A percentile compares a stretch with the other conserved stretches of the same genome.
phyloP scores from a whole-genome alignment of 441 rosid species.

The Gossypium davidsonii region DNA sequence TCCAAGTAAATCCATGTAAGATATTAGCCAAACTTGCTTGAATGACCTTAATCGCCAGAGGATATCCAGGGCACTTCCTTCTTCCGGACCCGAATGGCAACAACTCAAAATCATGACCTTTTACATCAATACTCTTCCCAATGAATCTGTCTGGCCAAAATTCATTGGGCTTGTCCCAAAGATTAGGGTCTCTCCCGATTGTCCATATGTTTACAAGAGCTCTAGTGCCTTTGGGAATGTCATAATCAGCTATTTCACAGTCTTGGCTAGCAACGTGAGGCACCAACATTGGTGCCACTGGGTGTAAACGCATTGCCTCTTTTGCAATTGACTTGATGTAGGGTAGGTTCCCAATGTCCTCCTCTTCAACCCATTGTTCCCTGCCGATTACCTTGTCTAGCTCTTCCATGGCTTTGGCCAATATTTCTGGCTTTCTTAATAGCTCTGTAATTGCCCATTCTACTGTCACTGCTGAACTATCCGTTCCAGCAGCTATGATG shows the following conservation, averaged over 20 bases:
- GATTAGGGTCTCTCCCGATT: conserved; percentile 28
- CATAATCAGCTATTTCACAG: conserved; percentile 26
- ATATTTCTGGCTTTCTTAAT: conserved; percentile 27
- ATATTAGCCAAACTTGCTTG: conserved; percentile 36
- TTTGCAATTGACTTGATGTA: conserved; percentile 30
- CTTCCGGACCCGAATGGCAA: conserved; percentile 44
- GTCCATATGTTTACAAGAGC: conserved; percentile 28
- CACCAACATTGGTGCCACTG: conserved; percentile 34
- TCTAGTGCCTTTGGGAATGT: conserved; percentile 28
- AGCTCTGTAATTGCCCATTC: conserved; percentile 40
- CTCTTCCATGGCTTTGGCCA: conserved; percentile 30
- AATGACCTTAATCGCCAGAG: conserved; percentile 35
- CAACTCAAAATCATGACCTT: conserved; percentile 35
- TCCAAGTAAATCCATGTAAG: conserved; percentile 40
- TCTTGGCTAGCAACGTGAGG: conserved; percentile 28
- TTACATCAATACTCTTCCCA: conserved; percentile 24
- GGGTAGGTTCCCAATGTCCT: conserved; percentile 31
- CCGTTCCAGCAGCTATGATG: conserved; percentile 38
- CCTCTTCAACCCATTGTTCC: conserved; percentile 32
- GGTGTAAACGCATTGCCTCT: conserved; percentile 40
- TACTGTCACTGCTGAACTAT: conserved; percentile 38
- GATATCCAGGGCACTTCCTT: conserved; percentile 42
- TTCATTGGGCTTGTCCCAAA: conserved; percentile 30
- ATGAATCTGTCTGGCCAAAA: conserved; percentile 35
- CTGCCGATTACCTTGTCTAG: conserved; percentile 33